Evolutionary conservation across 768 basidiomycete genomes (phyloP), one percentile per base, ranked within the genome.

Genomic region (Boletus rufocinnamomeus): DNA sequence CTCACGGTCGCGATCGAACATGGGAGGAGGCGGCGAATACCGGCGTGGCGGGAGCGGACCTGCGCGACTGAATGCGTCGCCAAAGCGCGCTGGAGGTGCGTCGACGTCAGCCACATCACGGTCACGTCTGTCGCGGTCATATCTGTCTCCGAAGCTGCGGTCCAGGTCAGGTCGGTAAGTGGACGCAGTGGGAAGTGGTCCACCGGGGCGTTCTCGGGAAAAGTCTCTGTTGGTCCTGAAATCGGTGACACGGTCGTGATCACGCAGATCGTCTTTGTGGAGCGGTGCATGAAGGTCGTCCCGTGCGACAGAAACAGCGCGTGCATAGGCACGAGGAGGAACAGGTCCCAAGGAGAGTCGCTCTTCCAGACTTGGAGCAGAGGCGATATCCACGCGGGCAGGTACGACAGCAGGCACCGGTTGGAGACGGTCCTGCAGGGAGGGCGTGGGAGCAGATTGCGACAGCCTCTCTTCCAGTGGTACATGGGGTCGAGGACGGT

Each of bases 381-480:
- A 69, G 55, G 55, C 19, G 6, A 66, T 32, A 9, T 72, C 71
- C 46, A 50, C 56, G 16, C 70, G 66, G n/a, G 64, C 17, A 54
- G 65, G 59, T 34, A 50, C 53, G 16, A 19, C 57, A 30, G 47
- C n/a, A 54, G 52, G 21, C 5, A 44, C 62, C 54, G 74, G 72
- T 53, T 76, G 77, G 49, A 75, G 63, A 34, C 75, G 76, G 45
- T 79, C 77, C 65, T 78, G 74, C 21, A 78, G 56, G 25, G 74
- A 72, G 21, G 72, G 74, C 6, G 69, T 51, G 35, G 71, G 63
- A 3, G 66, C 62, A 43, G 73, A 66, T 38, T 74, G 76, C 16
- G 70, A 74, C 3, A 78, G 68, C 34, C 79, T 71, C 49, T 77
- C 77, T 74, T 78, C 77, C n/a, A 77, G 63, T 30, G 75, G 61